Evolutionary conservation across 306 rosid species (phyloP).

Genomic region (Sicyos baderoa): DNA sequence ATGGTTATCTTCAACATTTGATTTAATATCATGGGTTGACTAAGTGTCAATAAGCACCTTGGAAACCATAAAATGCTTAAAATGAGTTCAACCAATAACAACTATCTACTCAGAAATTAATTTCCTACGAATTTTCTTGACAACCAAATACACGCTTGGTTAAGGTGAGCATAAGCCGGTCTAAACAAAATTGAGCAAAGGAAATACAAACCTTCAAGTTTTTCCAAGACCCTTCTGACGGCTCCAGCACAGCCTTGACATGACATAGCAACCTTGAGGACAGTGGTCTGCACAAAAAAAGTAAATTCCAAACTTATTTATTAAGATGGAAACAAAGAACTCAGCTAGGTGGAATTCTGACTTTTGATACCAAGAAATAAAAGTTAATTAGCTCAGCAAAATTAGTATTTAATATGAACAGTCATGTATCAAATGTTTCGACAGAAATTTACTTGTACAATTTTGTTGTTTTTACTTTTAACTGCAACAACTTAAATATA

Average conservation of each 20-base stretch:
- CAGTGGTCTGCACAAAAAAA: slow-evolving; percentile 51
- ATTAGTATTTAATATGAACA: neutral
- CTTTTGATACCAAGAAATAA: neutral
- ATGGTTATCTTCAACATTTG: neutral
- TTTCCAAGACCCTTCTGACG: slow-evolving; percentile 81
- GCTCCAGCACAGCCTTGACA: slow-evolving; percentile 94
- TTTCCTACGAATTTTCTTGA: too few relatives aligned
- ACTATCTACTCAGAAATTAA: too few relatives aligned
- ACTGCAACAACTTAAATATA: too few relatives aligned
- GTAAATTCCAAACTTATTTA: neutral
- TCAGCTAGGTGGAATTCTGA: neutral
- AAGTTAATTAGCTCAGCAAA: neutral
- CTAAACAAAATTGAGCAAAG: neutral
- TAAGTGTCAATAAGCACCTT: too few relatives aligned
- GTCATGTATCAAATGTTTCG: neutral
- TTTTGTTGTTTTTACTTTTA: too few relatives aligned
- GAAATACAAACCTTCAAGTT: slow-evolving; percentile 58
- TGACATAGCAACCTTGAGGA: slow-evolving; percentile 90
- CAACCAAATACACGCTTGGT: neutral
- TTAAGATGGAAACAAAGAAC: neutral
- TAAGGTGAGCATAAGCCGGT: too few relatives aligned
- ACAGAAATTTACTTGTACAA: neutral
- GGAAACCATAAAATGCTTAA: too few relatives aligned
- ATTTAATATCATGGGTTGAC: too few relatives aligned
- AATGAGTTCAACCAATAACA: too few relatives aligned